Percentiles rank a stretch among this genome's conserved stretches.
Conservation (phyloP, 2,329 filamentous ascomycete species). For the Pestalotiopsis sp. region DNA sequence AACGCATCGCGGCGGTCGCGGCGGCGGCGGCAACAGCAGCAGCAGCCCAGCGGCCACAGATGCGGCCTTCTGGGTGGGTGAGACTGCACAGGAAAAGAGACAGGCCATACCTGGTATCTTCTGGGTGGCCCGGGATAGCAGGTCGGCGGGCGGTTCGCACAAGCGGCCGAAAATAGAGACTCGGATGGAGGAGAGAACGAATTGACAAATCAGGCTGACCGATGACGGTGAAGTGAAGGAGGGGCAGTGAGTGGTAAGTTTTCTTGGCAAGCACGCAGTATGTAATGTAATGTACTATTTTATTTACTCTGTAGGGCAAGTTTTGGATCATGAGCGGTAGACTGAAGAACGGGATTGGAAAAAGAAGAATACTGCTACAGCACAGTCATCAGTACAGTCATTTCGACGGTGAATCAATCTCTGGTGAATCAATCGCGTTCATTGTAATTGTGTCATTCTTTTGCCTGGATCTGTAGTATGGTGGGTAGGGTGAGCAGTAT, state of each 20-base stretch:
- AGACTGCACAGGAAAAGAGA: constrained; percentile 4
- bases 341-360: no score
- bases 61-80: constrained; percentile 12
- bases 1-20: not conserved
- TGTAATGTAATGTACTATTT: not conserved
- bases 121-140: not conserved
- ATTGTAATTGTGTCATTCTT: no score
- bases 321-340: no score
- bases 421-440: no score
- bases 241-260: not conserved
- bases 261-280: not conserved
- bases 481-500: no score
- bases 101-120: constrained; percentile 24
- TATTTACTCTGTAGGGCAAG: no score
- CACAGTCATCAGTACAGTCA: no score
- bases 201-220: constrained; percentile 28
- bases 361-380: no score
- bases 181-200: constrained; percentile 19
- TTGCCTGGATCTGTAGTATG: no score
- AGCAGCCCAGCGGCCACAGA: not conserved
- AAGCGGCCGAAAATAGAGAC: constrained; percentile 13
- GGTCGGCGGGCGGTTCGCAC: constrained; percentile 32
- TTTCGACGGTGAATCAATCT: no score
- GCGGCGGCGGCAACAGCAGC: not conserved
- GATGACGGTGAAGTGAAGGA: constrained; percentile 24